phyloP scores from a whole-genome alignment of 257 asterid genomes.

The Ocimum tenuiflorum region DNA sequence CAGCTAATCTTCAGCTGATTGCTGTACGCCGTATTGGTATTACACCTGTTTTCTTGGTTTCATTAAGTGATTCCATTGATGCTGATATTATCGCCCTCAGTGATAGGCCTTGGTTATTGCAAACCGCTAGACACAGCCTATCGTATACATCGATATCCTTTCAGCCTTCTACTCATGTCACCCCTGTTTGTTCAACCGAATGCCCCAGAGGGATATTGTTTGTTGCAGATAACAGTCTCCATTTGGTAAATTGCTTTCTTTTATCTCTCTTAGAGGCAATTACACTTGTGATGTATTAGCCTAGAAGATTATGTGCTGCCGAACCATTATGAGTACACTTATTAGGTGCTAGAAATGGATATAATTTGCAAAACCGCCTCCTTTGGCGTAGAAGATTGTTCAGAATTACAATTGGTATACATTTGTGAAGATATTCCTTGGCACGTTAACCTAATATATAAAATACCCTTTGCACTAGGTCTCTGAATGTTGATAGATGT shows the following conservation, averaged over 20 bases:
- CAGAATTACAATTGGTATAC: neutral
- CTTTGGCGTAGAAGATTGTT: neutral
- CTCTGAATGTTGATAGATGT: neutral
- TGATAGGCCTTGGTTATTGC: constrained; percentile 98
- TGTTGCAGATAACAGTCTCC: constrained; percentile 95
- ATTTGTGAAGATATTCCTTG: neutral
- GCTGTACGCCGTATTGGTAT: constrained; percentile 96
- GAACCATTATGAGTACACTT: neutral
- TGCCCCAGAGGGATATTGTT: constrained; percentile 87
- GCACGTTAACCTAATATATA: neutral
- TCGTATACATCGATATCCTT: constrained; percentile 88
- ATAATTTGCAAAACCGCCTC: neutral
- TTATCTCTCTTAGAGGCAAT: neutral
- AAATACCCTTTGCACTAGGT: neutral
- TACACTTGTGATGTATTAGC: constrained; percentile 1
- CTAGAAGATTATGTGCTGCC: neutral
- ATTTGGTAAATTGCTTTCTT: constrained; percentile 62
- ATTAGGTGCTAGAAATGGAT: neutral
- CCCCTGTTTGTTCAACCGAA: constrained; percentile 83
- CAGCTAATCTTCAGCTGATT: constrained; percentile 70
- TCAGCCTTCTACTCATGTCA: constrained; percentile 91
- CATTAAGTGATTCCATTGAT: constrained; percentile 70
- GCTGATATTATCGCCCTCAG: constrained; percentile 91
- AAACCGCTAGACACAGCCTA: constrained; percentile 93
- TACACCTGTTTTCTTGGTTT: constrained; percentile 87